A percentile compares a stretch with the other conserved stretches of the same genome.
phyloP scores from a whole-genome alignment of 2,329 filamentous ascomycete species.

The Aureobasidium sp. region DNA sequence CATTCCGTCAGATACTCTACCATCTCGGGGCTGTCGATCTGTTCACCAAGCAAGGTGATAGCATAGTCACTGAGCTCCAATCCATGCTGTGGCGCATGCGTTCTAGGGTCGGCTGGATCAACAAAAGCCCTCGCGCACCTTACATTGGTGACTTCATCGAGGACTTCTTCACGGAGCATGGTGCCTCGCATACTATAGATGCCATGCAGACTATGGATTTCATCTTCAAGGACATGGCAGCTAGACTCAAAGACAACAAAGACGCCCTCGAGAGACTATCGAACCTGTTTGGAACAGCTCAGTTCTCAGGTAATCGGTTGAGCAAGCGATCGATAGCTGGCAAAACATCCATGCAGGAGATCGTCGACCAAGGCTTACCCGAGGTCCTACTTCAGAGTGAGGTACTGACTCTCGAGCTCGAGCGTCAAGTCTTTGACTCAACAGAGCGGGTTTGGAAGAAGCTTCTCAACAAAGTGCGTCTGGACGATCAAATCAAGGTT shows the following conservation, averaged over 20 bases:
- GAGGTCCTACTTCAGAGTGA: not conserved
- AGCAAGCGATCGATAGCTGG: not conserved
- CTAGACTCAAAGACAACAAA: not conserved
- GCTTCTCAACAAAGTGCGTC: slow-evolving; percentile 45
- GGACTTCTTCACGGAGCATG: slow-evolving; percentile 15
- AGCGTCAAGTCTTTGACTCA: slow-evolving; percentile 49
- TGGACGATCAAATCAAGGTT: slow-evolving; percentile 48
- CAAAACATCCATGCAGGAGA: slow-evolving; percentile 32
- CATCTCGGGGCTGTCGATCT: slow-evolving; percentile 21
- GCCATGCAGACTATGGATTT: not conserved
- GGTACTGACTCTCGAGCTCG: slow-evolving; percentile 41
- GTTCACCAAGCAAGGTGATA: not conserved
- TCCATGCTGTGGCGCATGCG: slow-evolving; percentile 7
- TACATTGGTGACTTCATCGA: not conserved
- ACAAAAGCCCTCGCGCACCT: not conserved
- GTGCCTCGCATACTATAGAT: slow-evolving; percentile 46
- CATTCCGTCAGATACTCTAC: slow-evolving; percentile 50
- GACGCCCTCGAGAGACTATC: not conserved
- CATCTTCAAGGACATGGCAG: not conserved
- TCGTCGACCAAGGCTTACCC: slow-evolving; percentile 22
- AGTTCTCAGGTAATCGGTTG: not conserved
- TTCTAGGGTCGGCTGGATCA: not conserved
- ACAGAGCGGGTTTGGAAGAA: slow-evolving; percentile 49
- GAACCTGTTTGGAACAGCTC: not conserved
- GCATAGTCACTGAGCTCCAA: not conserved